Percentiles rank a stretch among this genome's conserved stretches.
Conservation (phyloP, 768 basidiomycete genomes). For the Agaricus blazei region DNA sequence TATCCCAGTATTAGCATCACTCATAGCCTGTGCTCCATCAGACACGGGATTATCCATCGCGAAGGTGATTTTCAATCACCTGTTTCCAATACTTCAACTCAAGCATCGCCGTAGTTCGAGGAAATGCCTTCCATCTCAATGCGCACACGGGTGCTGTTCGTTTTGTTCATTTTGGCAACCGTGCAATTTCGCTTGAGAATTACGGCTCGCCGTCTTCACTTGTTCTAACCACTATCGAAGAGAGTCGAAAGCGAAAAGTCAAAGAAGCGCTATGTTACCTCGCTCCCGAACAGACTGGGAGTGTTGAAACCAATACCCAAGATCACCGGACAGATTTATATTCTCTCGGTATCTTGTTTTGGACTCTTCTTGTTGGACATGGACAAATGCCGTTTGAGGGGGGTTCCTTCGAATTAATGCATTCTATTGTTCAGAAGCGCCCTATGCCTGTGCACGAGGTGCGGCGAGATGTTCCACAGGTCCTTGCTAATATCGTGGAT, state of each 20-base stretch:
- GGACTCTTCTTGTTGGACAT: conserved; percentile 69
- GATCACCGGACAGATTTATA: conserved; percentile 75
- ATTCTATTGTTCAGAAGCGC: conserved; percentile 66
- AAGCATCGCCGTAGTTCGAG: conserved; percentile 43
- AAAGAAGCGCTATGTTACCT: conserved; percentile 75
- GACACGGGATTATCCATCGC: conserved; percentile 57
- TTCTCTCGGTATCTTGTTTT: conserved; percentile 67
- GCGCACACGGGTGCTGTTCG: conserved; percentile 65
- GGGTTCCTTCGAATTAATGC: conserved; percentile 55
- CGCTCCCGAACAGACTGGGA: conserved; percentile 73
- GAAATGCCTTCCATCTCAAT: conserved; percentile 73
- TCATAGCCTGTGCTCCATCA: conserved; percentile 16
- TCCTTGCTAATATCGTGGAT: conserved; percentile 65
- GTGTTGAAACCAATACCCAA: conserved; percentile 65
- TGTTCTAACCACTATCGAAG: conserved; percentile 56
- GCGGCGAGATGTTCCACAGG: conserved; percentile 66
- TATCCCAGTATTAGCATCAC: conserved; percentile 6
- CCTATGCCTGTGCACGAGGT: conserved; percentile 76
- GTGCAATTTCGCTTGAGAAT: conserved; percentile 64
- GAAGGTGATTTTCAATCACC: conserved; percentile 41
- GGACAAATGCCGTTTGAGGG: conserved; percentile 63
- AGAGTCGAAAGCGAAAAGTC: conserved; percentile 60
- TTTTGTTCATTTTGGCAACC: conserved; percentile 71
- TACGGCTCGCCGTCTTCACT: conserved; percentile 69
- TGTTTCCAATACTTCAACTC: not conserved